Percentiles rank a stretch among this genome's conserved stretches.
Evolutionary conservation across 495 filamentous ascomycete species (phyloP).

Genomic region (Friedmanniomyces simplex): DNA sequence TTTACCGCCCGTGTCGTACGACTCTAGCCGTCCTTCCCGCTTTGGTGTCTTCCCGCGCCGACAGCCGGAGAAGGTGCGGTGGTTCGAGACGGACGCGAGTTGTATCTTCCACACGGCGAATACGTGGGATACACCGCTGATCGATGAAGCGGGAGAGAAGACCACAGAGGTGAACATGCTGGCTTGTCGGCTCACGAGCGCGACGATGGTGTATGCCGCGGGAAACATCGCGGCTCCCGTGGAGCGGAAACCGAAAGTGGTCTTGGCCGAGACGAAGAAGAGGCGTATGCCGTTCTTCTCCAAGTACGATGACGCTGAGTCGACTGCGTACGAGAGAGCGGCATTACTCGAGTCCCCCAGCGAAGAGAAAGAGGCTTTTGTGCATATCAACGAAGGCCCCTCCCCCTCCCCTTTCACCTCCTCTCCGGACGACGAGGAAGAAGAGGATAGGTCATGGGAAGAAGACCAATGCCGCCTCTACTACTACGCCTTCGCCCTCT

Average conservation of each 20-base stretch:
- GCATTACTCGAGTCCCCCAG: slow-evolving; percentile 17
- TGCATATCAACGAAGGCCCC: not conserved
- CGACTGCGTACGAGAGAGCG: slow-evolving; percentile 11
- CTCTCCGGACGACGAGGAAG: slow-evolving; percentile 19
- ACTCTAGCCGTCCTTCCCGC: slow-evolving; percentile 41
- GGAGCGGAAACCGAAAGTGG: slow-evolving; percentile 15
- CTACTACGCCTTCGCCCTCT: slow-evolving; percentile 48
- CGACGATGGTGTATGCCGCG: slow-evolving; percentile 47
- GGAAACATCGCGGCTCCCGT: slow-evolving; percentile 43
- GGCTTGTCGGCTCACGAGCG: slow-evolving; percentile 50
- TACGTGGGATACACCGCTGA: slow-evolving; percentile 41
- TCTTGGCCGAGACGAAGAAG: slow-evolving; percentile 16
- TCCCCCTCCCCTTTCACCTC: not conserved
- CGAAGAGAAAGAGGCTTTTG: slow-evolving; percentile 12
- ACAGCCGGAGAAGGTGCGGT: slow-evolving; percentile 41
- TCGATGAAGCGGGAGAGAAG: slow-evolving; percentile 12
- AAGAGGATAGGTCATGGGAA: slow-evolving; percentile 24
- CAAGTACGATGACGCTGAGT: slow-evolving; percentile 24
- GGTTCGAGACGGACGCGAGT: slow-evolving; percentile 55
- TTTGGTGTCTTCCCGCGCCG: slow-evolving; percentile 55
- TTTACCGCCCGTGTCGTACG: slow-evolving; percentile 44
- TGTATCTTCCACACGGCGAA: slow-evolving; percentile 61
- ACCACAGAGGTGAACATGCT: slow-evolving; percentile 44
- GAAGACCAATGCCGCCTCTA: slow-evolving; percentile 56
- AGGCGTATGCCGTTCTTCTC: slow-evolving; percentile 29